Base-by-base conservation (phyloP, 768 basidiomycete genomes). In the Mycena olivaceomarginata region DNA sequence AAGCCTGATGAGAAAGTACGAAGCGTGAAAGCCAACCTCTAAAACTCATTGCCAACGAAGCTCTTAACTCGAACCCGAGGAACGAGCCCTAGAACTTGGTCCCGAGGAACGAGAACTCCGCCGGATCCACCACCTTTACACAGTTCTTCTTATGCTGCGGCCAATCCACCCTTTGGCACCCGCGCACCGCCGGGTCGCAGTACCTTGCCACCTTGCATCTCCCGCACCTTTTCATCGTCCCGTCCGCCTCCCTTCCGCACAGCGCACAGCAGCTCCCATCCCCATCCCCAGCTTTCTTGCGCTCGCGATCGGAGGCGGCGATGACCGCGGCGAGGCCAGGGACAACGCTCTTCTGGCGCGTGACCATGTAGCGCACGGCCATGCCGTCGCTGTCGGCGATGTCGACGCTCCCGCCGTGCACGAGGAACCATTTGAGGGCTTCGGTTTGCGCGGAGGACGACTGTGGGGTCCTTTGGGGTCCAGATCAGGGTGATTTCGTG, bases 161-260 rank as follows among this genome's bases (percentile, higher is more conserved):
- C 88, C 89, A 89, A 67, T 89, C 85, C 31, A 78, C 72, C 73
- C 83, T 85, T 73, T 89, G 87, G 59, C 88, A 89, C 13, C 75
- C 79, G 51, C 85, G 80, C 63, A 71, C 65, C 1, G 74, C 64
- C 5, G 85, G 82, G 31, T 77, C 53, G 79, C 87, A 89, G 71
- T 89, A 88, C 25, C 77, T 78, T 10, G 80, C 85, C 46, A 76
- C 80, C 79, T 85, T 87, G 82, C 88, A 89, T 60, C 82, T 79
- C 40, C 82, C 80, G 78, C 87, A 89, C 7, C 64, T 51, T 65
- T 85, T 57, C 62, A 88, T 77, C 60, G 77, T 79, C 41, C 45
- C 75, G 25, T 82, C 82, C 68, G 82, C 82, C 69, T 80, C 25
- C 0, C 84, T 78, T 20, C 86, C 87, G 75, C 86, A 88, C 10